Evolutionary conservation across 225 moss, liverwort and hornwort genomes (phyloP).

Genomic region (Climacium dendroides): DNA sequence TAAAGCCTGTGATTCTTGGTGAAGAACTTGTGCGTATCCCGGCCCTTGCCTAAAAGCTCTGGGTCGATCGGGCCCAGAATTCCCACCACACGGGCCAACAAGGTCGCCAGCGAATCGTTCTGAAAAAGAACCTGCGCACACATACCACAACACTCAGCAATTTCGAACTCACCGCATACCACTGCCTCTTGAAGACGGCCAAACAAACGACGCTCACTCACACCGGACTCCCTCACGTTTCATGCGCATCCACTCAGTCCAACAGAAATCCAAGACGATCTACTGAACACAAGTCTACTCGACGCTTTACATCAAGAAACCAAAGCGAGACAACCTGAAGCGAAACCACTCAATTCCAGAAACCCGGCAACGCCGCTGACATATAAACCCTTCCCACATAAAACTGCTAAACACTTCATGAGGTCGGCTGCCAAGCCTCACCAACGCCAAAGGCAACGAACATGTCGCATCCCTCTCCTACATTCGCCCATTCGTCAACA

Average conservation of each 20-base stretch:
- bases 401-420: not conserved
- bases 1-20: slow-evolving; percentile 85
- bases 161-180: not conserved
- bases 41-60: slow-evolving; percentile 73
- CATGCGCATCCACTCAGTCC: not conserved
- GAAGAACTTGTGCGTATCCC: slow-evolving; percentile 88
- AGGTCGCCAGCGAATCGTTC: slow-evolving; percentile 90
- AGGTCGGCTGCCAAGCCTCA: not conserved
- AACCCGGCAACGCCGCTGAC: not conserved
- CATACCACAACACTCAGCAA: not conserved
- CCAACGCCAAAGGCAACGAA: not conserved
- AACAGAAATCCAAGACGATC: slow-evolving; percentile 4
- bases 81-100: slow-evolving; percentile 87
- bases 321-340: not conserved
- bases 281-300: slow-evolving; percentile 43
- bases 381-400: not conserved
- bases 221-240: not conserved
- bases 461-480: not conserved
- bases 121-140: slow-evolving; percentile 80
- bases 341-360: not conserved
- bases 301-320: not conserved
- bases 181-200: not conserved
- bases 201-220: not conserved
- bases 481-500: not conserved
- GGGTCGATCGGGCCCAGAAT: slow-evolving; percentile 91